Evolutionary conservation across 2,329 filamentous ascomycete genomes (phyloP), one percentile per base, ranked within the genome.

Genomic region (Monilinia fructigena): DNA sequence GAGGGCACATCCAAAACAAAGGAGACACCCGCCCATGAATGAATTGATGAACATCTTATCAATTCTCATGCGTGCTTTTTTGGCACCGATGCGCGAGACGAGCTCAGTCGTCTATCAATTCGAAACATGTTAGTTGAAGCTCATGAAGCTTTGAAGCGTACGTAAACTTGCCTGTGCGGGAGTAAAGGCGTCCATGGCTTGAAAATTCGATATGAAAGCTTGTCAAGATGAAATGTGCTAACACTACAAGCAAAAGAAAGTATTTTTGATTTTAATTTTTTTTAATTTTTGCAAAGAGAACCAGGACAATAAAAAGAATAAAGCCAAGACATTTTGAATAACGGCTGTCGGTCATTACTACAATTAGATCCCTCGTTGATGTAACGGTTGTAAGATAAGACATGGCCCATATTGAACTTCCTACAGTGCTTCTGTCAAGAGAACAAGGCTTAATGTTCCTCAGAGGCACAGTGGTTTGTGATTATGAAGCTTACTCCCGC

Each of bases 41-140:
- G 80, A 76, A 67, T 80, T 83, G 55, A 83, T 70, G 69, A 85
- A 84, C 52, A 84, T 77, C 69, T 85, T 85, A 71, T 83, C 80
- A 4, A 80, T 74, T 12, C 82, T 78, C 81, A 82, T 85, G 65
- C 81, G 79, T 12, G 81, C 82, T 72, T 85, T 86, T 63, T 78
- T 78, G 35, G 77, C 77, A 6, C 83, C 84, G n/a, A 80, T 78
- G 14, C 81, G 79, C 1, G 79, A 80, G 66, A 83, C 77, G 20
- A 83, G 75, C 74, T 85, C 82, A 10, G 80, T 80, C 47, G 83
- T 80, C 75, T 86, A 35, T 14, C 5, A 20, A n/a, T 12, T 26
- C 18, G 28, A 58, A 50, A 20, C 58, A 56, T 64, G 53, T 64
- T 38, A 64, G 52, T n/a, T 55, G 28, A 20, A 48, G n/a, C 28